Conservation (phyloP, 306 rosid genomes). For the Rubus parviflorus region DNA sequence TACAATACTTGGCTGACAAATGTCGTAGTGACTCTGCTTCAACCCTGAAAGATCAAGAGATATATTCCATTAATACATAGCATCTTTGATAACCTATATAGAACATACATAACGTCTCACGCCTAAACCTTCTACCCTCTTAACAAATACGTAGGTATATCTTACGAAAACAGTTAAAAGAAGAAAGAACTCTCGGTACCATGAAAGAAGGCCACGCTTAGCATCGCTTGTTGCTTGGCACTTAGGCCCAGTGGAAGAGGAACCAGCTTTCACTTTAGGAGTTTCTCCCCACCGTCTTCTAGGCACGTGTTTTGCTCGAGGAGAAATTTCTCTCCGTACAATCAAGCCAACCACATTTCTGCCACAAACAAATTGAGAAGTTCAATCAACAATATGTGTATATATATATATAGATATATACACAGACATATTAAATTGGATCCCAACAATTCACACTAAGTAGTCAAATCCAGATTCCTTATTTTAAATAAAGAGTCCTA, state of each 20-base stretch:
- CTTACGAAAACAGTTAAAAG: background rate
- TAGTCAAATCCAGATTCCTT: background rate
- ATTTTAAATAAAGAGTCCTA: background rate
- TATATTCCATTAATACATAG: background rate
- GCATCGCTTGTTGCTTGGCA: constrained; percentile 38
- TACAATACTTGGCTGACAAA: constrained; percentile 86
- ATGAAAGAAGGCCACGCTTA: constrained; percentile 50
- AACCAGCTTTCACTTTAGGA: constrained; percentile 28
- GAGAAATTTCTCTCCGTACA: constrained; percentile 47
- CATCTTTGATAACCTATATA: background rate
- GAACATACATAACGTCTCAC: background rate
- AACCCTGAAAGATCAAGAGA: constrained; percentile 32
- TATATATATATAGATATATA: no score
- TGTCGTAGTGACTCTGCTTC: constrained; percentile 70
- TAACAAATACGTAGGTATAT: background rate
- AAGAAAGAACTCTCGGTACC: constrained; percentile 31
- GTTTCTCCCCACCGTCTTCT: constrained; percentile 42
- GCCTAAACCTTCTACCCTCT: background rate
- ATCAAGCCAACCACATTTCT: constrained; percentile 47
- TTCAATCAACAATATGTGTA: background rate
- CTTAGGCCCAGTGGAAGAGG: constrained; percentile 24
- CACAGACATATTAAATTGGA: background rate
- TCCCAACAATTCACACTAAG: background rate
- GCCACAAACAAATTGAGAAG: constrained; percentile 20
- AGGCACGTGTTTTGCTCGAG: constrained; percentile 40